Evolutionary conservation across 2,329 filamentous ascomycete species (phyloP).

Genomic region (Colletotrichum liriopes): DNA sequence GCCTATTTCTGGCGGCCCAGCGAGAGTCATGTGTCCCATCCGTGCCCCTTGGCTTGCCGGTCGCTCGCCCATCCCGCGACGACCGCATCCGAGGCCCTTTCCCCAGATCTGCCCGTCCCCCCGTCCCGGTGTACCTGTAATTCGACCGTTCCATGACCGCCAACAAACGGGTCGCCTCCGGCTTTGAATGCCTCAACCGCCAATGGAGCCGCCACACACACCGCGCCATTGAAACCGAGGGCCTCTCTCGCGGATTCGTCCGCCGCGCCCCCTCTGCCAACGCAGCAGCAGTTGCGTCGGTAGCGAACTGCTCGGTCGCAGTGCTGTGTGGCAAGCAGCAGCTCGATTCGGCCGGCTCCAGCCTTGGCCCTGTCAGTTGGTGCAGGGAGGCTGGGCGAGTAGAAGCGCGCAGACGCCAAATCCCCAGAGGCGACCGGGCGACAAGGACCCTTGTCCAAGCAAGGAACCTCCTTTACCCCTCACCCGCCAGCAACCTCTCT

Average conservation of each 20-base stretch:
- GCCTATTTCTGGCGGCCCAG: not conserved
- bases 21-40: conserved; percentile 29
- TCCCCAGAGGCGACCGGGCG: conserved; percentile 14
- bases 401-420: conserved; percentile 37
- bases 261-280: conserved; percentile 5
- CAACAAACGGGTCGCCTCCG: conserved; percentile 14
- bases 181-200: conserved; percentile 4
- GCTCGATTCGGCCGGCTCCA: conserved; percentile 1
- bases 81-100: not conserved
- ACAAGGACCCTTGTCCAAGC: conserved; percentile 15
- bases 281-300: conserved; percentile 22
- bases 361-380: conserved; percentile 29
- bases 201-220: conserved; percentile 33
- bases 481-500: not conserved
- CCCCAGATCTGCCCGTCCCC: conserved; percentile 20
- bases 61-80: not conserved
- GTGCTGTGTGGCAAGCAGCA: not conserved
- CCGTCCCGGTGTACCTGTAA: conserved; percentile 11
- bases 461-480: conserved; percentile 19
- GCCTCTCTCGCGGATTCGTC: not conserved
- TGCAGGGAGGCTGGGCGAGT: conserved; percentile 43
- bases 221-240: conserved; percentile 26
- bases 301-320: conserved; percentile 25
- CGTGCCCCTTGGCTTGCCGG: not conserved
- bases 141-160: conserved; percentile 18